Base-by-base conservation (phyloP, 305 asterid genomes). In the Solanum chacoense region DNA sequence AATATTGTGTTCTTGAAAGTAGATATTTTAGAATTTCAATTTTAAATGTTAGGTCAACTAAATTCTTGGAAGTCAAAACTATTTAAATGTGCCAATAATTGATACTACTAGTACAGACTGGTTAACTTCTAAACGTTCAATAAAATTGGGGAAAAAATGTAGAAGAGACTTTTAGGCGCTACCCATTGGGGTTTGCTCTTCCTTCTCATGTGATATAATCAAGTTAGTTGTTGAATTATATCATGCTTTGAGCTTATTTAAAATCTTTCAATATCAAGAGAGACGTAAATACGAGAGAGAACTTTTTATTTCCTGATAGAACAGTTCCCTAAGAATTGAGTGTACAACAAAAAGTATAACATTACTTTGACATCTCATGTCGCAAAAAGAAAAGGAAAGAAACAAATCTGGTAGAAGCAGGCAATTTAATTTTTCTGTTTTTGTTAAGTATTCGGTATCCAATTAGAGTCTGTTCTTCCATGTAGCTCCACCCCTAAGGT, bases 401-500 rank as follows among this genome's bases (percentile, higher is more conserved):
- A 55, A 83, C 37, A 8, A 83, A 29, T 29, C 31, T 83, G 42
- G 81, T 18, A 34, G 28, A 9, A 74, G 81, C 81, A 34, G 81
- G 50, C 50, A 76, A 22, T 76, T 22, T n/a, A 8, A 11, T 34
- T 34, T 22, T 36, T n/a, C 3, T 20, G 14, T 34, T 75, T 34
- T 16, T 16, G 42, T 11, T 20, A 31, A 55, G 32, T 84, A 55
- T 18, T 55, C 7, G 5, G 87, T 18, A 50, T 18, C 73, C 40
- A 20, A 65, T 86, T 72, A 89, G 12, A 69, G 79, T 37, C 37
- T 50, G 45, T 84, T 55, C 74, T 84, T 84, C 31, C 37, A 31
- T 24, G 91, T 65, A 80, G 96, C 90, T 88, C 93, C 87, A 26
- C 84, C 90, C 88, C 90, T 91, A 87, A 94, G 90, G 91, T 96